Percentiles rank a stretch among this genome's conserved stretches.
Evolutionary conservation across 495 filamentous ascomycete species (phyloP).

Genomic region (Sordaria brevicollis): DNA sequence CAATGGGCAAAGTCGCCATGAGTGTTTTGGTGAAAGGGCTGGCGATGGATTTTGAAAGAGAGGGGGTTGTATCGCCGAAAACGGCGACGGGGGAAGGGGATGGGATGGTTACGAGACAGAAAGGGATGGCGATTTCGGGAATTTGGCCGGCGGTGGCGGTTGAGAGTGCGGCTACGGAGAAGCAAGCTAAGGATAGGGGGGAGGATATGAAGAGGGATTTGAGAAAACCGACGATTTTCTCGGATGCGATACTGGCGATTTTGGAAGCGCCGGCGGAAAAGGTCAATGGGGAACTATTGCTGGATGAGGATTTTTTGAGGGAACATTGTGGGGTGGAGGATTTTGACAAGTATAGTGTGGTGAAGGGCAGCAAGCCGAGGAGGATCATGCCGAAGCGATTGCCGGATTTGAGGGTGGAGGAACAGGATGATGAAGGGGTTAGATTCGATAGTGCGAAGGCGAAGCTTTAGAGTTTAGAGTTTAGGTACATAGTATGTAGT

Average conservation of each 20-base stretch:
- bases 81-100: conserved; percentile 49
- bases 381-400: conserved; percentile 70
- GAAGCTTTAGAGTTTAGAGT: conserved; percentile 20
- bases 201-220: conserved; percentile 40
- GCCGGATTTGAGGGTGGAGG: conserved; percentile 60
- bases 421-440: conserved; percentile 75
- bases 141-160: conserved; percentile 38
- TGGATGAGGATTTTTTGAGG: conserved; percentile 78
- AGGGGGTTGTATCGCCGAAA: conserved; percentile 40
- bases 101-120: neutral
- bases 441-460: conserved; percentile 53
- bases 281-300: conserved; percentile 62
- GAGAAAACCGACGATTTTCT: conserved; percentile 63
- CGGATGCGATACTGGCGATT: conserved; percentile 70
- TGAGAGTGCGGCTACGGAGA: conserved; percentile 61
- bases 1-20: conserved; percentile 82
- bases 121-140: neutral
- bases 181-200: conserved; percentile 34
- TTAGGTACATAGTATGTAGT: too few species aligned
- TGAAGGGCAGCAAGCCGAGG: conserved; percentile 53
- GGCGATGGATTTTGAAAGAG: conserved; percentile 68
- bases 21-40: conserved; percentile 70
- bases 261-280: conserved; percentile 45
- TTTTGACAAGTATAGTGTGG: conserved; percentile 63
- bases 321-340: conserved; percentile 53